These are phyloP conservation scores for Erythrobasidium hasegawianum DNA, from an alignment of 1,284 basidiomycete genomes.

Conservation along the genomic window DNA sequence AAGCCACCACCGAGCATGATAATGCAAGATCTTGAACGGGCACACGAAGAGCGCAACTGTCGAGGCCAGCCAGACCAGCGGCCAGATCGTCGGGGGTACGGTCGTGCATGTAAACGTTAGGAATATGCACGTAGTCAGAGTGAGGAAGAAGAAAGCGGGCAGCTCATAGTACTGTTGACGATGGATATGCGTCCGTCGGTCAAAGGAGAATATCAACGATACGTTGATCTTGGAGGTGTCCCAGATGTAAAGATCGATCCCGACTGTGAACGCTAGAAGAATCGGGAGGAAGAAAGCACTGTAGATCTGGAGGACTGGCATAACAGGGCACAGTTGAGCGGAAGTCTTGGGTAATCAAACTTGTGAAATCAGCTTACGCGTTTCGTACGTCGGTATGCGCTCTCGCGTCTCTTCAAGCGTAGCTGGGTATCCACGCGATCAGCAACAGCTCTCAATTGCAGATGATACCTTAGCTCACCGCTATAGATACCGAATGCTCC, in stretches of 20 bases:
- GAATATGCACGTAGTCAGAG: conserved; percentile 3
- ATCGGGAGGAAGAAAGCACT: conserved; percentile 68
- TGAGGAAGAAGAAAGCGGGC: conserved; percentile 60
- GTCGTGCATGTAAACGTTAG: neutral
- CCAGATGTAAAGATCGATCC: conserved; percentile 73
- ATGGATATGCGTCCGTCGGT: conserved; percentile 70
- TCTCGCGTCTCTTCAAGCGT: no score
- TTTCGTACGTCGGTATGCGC: no score
- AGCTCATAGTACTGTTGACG: conserved; percentile 77
- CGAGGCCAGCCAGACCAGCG: conserved; percentile 74
- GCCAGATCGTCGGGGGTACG: conserved; percentile 59
- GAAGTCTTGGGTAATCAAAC: no score
- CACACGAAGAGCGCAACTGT: conserved; percentile 63
- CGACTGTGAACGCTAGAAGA: conserved; percentile 71
- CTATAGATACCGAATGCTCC: no score
- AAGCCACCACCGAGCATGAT: conserved; percentile 73
- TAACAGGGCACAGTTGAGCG: no score
- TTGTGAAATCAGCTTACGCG: no score
- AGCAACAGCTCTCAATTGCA: no score
- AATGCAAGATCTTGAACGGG: conserved; percentile 67
- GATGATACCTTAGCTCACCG: no score
- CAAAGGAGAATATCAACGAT: conserved; percentile 83
- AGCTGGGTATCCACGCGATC: no score
- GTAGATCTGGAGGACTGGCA: conserved; percentile 70
- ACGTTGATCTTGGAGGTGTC: conserved; percentile 74